phyloP scores from a whole-genome alignment of 2,329 filamentous ascomycete genomes.

The Penicillium vulpinum region DNA sequence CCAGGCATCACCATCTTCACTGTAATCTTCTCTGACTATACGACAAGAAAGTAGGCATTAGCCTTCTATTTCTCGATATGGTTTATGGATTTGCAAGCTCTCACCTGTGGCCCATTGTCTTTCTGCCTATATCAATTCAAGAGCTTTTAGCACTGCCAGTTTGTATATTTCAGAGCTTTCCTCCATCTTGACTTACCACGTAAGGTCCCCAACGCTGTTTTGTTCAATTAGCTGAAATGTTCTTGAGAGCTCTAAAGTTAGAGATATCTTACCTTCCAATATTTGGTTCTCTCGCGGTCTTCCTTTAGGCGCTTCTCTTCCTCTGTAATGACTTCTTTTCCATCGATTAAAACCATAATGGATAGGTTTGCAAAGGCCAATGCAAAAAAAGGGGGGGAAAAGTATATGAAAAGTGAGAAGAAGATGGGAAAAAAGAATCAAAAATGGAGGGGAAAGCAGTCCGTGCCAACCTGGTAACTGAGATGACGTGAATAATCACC shows the following conservation, averaged over 20 bases:
- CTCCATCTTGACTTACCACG: slow-evolving; percentile 45
- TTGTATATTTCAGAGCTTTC: not conserved
- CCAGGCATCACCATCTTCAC: slow-evolving; percentile 88
- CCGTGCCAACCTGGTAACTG: slow-evolving; percentile 5
- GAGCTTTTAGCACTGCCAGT: not conserved
- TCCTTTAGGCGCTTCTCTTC: slow-evolving; percentile 89
- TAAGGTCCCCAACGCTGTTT: slow-evolving; percentile 74
- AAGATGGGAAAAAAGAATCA: not conserved
- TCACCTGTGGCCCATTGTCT: slow-evolving; percentile 90
- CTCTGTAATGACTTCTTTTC: slow-evolving; percentile 80
- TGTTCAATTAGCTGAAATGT: not conserved
- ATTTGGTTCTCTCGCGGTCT: slow-evolving; percentile 78
- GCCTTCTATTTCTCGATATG: slow-evolving; percentile 1
- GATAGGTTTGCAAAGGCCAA: too few species aligned
- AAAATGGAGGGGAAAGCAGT: slow-evolving; percentile 3
- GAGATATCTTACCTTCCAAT: slow-evolving; percentile 76
- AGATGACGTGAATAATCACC: slow-evolving; percentile 3
- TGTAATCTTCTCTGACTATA: slow-evolving; percentile 86
- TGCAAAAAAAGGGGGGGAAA: not conserved
- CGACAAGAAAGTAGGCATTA: slow-evolving; percentile 28
- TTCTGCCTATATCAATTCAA: slow-evolving; percentile 57
- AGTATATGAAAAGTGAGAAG: not conserved
- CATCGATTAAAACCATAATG: slow-evolving; percentile 86
- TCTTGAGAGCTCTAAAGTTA: too few species aligned
- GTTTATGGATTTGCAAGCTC: not conserved